Percentiles rank a stretch among this genome's conserved stretches.
These are phyloP conservation scores for Amphirosellinia nigrospora DNA, from an alignment of 495 filamentous ascomycete genomes.

Conservation along the genomic window DNA sequence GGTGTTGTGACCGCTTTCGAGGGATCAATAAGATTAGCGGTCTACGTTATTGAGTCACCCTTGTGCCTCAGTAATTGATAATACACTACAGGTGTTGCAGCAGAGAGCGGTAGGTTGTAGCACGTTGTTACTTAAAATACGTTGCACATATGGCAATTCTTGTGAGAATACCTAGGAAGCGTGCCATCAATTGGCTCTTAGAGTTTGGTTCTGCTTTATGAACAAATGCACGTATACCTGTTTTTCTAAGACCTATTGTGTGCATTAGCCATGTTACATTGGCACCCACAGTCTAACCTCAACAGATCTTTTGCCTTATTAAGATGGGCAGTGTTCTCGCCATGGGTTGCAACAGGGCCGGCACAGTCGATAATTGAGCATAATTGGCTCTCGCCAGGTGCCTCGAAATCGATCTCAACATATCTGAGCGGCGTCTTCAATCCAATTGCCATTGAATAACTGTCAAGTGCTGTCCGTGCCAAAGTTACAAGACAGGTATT, in stretches of 20 bases:
- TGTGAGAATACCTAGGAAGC: neutral
- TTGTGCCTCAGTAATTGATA: neutral
- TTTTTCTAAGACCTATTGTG: slow-evolving; percentile 3
- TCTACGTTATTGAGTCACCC: slow-evolving; percentile 7
- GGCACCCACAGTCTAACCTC: slow-evolving; percentile 10
- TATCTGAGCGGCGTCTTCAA: neutral
- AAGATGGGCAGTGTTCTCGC: neutral
- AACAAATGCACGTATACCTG: slow-evolving; percentile 14
- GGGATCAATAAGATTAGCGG: slow-evolving; percentile 23
- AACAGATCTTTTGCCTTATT: slow-evolving; percentile 10
- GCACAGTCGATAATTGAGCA: neutral
- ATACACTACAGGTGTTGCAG: neutral
- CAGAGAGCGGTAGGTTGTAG: neutral
- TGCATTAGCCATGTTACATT: slow-evolving; percentile 19
- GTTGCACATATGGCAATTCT: neutral
- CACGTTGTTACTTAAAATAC: neutral
- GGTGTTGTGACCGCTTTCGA: slow-evolving; percentile 17
- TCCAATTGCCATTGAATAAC: neutral
- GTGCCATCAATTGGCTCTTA: neutral
- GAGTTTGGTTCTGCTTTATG: neutral
- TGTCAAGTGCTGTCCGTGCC: neutral
- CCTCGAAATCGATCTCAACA: neutral
- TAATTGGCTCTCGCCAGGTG: slow-evolving; percentile 1
- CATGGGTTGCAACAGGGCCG: neutral
- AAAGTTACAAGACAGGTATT: neutral